These are phyloP conservation scores for Somion occarium DNA, from an alignment of 1,284 basidiomycete species.

Conservation along the genomic window DNA sequence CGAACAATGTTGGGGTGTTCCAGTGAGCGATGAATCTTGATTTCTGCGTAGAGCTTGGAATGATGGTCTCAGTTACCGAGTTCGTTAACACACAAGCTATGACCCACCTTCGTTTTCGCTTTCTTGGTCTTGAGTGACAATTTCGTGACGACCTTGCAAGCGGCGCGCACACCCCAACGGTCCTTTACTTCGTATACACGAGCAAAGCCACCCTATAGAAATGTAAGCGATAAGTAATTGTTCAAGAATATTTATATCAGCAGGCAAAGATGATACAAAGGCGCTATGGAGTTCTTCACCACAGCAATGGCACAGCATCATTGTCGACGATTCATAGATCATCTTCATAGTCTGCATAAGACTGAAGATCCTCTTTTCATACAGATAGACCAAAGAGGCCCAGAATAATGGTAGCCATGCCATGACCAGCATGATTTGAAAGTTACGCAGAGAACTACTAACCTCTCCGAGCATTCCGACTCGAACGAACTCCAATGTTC, in stretches of 20 bases:
- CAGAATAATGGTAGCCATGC: too few relatives aligned
- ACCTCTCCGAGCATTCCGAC: constrained; percentile 88
- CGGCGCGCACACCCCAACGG: constrained; percentile 53
- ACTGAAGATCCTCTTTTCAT: too few relatives aligned
- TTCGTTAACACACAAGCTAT: neutral
- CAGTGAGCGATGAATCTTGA: constrained; percentile 94
- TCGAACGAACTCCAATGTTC: constrained; percentile 55
- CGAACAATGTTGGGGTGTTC: constrained; percentile 90
- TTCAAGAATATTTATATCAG: constrained; percentile 1
- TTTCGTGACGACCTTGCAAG: constrained; percentile 89
- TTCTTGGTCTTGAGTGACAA: constrained; percentile 84
- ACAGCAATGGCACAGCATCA: too few relatives aligned
- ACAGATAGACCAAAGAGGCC: too few relatives aligned
- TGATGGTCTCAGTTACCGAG: neutral
- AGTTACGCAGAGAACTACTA: constrained; percentile 21
- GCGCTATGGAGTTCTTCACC: too few relatives aligned
- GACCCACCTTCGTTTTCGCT: constrained; percentile 81
- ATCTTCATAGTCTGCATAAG: too few relatives aligned
- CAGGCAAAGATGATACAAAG: neutral
- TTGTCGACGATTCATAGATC: too few relatives aligned
- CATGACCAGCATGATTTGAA: neutral
- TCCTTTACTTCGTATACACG: constrained; percentile 88
- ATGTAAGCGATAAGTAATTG: constrained; percentile 12
- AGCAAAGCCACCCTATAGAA: constrained; percentile 78
- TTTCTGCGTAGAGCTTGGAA: constrained; percentile 89